Conservation (phyloP, 768 basidiomycete species). For the Trametes cinnabarina region DNA sequence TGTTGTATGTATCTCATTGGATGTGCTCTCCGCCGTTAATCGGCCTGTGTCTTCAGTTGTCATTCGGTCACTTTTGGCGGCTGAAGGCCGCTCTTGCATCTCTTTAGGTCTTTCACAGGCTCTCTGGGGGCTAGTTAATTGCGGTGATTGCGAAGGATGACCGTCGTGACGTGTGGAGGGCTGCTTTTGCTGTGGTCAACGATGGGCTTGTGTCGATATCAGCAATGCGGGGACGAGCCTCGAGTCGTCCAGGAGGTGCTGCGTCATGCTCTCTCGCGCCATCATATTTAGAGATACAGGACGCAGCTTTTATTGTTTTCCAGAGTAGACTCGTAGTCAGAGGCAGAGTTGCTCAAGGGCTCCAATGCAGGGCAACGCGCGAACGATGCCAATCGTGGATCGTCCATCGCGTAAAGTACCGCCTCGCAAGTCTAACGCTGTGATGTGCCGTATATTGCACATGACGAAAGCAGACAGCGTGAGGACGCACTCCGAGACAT, state of each 20-base stretch:
- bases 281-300: slow-evolving; percentile 9
- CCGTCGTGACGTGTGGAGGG: no score
- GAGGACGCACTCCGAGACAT: slow-evolving; percentile 3
- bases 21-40: no score
- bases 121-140: no score
- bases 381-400: neutral
- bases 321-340: neutral
- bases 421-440: neutral
- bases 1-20: no score
- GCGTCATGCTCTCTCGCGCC: neutral
- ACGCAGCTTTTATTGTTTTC: neutral
- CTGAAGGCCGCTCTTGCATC: no score
- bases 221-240: neutral
- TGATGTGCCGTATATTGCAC: neutral
- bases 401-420: neutral
- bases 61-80: no score
- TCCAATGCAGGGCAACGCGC: neutral
- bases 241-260: neutral
- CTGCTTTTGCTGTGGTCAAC: no score
- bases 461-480: slow-evolving; percentile 4
- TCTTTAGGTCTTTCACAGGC: no score
- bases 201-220: neutral
- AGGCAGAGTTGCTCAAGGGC: neutral
- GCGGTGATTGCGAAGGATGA: no score
- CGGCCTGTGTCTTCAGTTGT: no score